Conservation (phyloP, 345 rosid species). For the Ceriops tagal region DNA sequence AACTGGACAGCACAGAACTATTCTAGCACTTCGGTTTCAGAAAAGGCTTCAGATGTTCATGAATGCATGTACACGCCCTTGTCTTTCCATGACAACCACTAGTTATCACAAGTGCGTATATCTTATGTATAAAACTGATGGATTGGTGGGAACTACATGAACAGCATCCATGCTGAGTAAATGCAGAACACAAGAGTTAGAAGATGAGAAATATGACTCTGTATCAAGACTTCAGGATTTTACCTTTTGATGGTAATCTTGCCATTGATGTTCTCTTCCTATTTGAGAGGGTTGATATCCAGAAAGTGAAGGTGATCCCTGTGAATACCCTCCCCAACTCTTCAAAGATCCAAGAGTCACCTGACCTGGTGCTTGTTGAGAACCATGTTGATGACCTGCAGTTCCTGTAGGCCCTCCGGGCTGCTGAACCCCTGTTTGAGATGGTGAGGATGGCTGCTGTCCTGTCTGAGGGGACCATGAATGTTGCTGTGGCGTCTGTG, state of each 20-base stretch:
- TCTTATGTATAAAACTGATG: too few relatives aligned
- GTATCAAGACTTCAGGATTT: background rate
- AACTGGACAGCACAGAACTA: too few relatives aligned
- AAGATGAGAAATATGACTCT: too few relatives aligned
- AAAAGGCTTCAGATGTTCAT: too few relatives aligned
- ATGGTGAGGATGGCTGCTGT: background rate
- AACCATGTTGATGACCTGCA: background rate
- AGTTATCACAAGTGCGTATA: too few relatives aligned
- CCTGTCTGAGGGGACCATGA: background rate
- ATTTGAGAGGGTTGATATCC: slow-evolving; percentile 1
- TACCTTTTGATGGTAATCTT: slow-evolving; percentile 16
- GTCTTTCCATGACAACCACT: too few relatives aligned
- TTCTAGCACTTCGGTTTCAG: too few relatives aligned
- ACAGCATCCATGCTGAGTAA: too few relatives aligned
- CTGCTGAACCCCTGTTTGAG: slow-evolving; percentile 2
- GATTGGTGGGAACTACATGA: too few relatives aligned
- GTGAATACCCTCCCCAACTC: background rate
- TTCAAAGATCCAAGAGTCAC: background rate
- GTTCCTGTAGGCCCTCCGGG: background rate
- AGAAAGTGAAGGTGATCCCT: slow-evolving; percentile 2
- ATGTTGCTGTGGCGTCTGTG: too few relatives aligned
- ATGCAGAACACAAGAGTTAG: too few relatives aligned
- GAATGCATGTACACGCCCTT: too few relatives aligned
- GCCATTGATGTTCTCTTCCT: background rate
- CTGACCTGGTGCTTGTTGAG: slow-evolving; percentile 6